Evolutionary conservation across 805 yeast genomes (phyloP).

Genomic region (Dipodascus geniculatus): DNA sequence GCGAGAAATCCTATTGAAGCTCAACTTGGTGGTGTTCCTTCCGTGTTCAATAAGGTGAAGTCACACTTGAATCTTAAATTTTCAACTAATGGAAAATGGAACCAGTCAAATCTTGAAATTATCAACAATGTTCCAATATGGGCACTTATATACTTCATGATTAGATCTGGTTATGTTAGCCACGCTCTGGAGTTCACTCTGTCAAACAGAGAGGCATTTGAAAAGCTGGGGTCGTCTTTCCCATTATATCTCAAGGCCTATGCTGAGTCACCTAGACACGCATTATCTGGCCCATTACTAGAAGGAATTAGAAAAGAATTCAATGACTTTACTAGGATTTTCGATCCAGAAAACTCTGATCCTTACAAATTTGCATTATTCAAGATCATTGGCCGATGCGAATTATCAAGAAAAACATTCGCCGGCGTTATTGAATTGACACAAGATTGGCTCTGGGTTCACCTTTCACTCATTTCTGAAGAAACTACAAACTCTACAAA

Average conservation of each 20-base stretch:
- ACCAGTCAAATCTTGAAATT: slow-evolving; percentile 41
- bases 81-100: slow-evolving; percentile 36
- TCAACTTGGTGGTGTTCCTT: slow-evolving; percentile 54
- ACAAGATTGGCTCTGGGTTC: slow-evolving; percentile 97
- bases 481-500: slow-evolving; percentile 33
- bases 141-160: slow-evolving; percentile 77
- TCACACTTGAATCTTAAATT: slow-evolving; percentile 44
- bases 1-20: slow-evolving; percentile 37
- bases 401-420: slow-evolving; percentile 51
- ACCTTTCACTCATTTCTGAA: slow-evolving; percentile 64
- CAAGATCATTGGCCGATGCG: slow-evolving; percentile 86
- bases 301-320: slow-evolving; percentile 70
- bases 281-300: slow-evolving; percentile 53
- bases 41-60: slow-evolving; percentile 58
- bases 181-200: slow-evolving; percentile 67
- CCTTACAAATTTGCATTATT: slow-evolving; percentile 86
- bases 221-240: slow-evolving; percentile 76
- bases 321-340: slow-evolving; percentile 64
- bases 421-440: slow-evolving; percentile 66
- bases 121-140: slow-evolving; percentile 87
- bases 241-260: slow-evolving; percentile 68
- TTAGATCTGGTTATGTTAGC: slow-evolving; percentile 69
- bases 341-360: slow-evolving; percentile 51
- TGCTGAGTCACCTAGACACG: slow-evolving; percentile 40
- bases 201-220: slow-evolving; percentile 58